Conservation (phyloP, 1,139 yeast species). For the Protomyces arabidopsidicola region DNA sequence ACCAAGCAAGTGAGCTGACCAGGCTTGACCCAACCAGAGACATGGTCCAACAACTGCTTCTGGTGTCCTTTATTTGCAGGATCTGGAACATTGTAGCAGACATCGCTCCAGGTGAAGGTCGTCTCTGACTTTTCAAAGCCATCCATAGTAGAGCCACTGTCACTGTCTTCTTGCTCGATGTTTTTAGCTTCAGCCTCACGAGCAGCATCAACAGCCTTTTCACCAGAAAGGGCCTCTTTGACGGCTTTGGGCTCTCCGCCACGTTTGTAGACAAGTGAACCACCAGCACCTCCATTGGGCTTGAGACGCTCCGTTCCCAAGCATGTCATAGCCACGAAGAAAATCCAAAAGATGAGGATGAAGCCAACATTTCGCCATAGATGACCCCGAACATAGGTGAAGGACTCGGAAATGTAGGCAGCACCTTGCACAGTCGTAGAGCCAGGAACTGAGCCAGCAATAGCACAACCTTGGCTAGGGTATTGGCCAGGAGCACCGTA, state of each 20-base stretch:
- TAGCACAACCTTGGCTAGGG: constrained; percentile 43
- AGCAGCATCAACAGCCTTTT: constrained; percentile 46
- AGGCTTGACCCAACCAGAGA: constrained; percentile 63
- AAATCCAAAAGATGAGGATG: constrained; percentile 50
- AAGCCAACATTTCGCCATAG: constrained; percentile 66
- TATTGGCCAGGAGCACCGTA: constrained; percentile 47
- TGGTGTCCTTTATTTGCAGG: constrained; percentile 50
- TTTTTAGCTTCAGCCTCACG: constrained; percentile 36
- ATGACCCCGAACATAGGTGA: constrained; percentile 48
- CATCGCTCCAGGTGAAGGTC: constrained; percentile 54
- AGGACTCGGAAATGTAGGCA: constrained; percentile 43
- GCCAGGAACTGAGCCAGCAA: constrained; percentile 49
- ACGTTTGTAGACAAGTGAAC: constrained; percentile 68
- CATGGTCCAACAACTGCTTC: constrained; percentile 50
- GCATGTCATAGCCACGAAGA: constrained; percentile 55
- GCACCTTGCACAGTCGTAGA: constrained; percentile 48
- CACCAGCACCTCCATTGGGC: constrained; percentile 73
- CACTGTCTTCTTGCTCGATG: constrained; percentile 36
- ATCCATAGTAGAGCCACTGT: not conserved
- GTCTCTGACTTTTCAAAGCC: constrained; percentile 39
- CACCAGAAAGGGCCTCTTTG: constrained; percentile 20
- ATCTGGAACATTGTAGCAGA: constrained; percentile 51
- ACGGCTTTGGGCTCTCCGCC: constrained; percentile 39
- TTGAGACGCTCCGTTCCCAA: constrained; percentile 45
- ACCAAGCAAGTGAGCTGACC: constrained; percentile 56